Evolutionary conservation across 305 asterid species (phyloP), one percentile per base, ranked within the genome.

Genomic region (Rubia peregrina): DNA sequence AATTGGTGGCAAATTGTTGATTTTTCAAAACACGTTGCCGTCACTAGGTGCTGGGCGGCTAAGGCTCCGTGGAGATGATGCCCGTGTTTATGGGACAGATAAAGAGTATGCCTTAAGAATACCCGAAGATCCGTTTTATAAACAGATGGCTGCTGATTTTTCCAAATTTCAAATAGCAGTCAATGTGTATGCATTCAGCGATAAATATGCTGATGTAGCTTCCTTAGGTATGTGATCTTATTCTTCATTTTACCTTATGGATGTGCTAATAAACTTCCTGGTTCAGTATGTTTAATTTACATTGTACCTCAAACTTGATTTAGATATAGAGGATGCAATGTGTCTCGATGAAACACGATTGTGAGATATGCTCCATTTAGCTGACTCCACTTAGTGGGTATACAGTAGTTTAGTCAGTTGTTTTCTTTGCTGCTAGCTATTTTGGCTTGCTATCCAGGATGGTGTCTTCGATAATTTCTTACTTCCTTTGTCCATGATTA

Each of bases 91-190:
- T 82, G 97, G 97, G 76, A 86, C 98, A 33, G 99, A 94, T 77
- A 94, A 94, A 83, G 98, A 94, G 80, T 89, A 90, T 81, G 83
- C 82, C 33, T 67, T 87, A 76, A 92, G 99, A 80, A 74, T 84
- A 65, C 92, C 99, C 40, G 99, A 94, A 88, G 99, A 91, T 83
- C 95, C 99, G 61, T 94, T 91, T 75, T 94, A 94, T 84, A 94
- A 94, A 79, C 99, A 91, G 77, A 94, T 91, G 98, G 98, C 98
- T 84, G 99, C 99, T 83, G 99, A 94, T 88, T 87, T 94, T 72
- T 89, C 97, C 63, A 91, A 94, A 88, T 86, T 71, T 79, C 99
- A 94, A 83, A 86, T 94, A 77, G 93, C 99, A 69, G 96, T 87
- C 64, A 94, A 94, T 79, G 76, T 91, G 43, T 94, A 94, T 85